Conservation (phyloP, 257 asterid species). For the Eucommia ulmoides region DNA sequence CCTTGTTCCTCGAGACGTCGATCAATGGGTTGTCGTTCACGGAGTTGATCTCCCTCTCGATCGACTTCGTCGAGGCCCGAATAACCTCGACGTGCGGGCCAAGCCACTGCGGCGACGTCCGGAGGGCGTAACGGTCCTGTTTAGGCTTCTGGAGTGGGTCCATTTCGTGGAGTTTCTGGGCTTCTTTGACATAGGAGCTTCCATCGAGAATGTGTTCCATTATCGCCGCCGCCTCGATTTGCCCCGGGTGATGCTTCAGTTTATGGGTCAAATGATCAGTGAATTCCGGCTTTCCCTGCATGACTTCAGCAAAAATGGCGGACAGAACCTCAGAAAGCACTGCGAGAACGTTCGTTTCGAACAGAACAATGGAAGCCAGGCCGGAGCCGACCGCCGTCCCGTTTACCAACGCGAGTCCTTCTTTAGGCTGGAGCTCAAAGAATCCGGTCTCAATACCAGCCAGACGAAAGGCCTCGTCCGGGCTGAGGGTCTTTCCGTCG, state of each 20-base stretch:
- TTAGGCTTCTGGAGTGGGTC: conserved; percentile 32
- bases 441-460: conserved; percentile 24
- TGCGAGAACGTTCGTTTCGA: conserved; percentile 22
- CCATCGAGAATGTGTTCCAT: conserved; percentile 33
- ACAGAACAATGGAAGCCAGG: conserved; percentile 24
- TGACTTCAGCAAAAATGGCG: conserved; percentile 27
- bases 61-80: conserved; percentile 25
- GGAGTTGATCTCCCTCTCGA: conserved; percentile 30
- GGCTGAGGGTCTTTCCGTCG: conserved; percentile 10
- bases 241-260: conserved; percentile 39
- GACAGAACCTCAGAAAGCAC: conserved; percentile 19
- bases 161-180: conserved; percentile 15
- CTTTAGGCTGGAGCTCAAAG: conserved; percentile 31
- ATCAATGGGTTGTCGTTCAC: conserved; percentile 26
- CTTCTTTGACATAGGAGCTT: conserved; percentile 18
- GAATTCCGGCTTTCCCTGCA: conserved; percentile 36
- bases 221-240: conserved; percentile 30
- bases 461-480: conserved; percentile 13
- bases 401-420: conserved; percentile 27
- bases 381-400: conserved; percentile 39
- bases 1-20: conserved; percentile 21
- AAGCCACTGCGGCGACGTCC: conserved; percentile 35
- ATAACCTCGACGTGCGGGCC: conserved; percentile 36
- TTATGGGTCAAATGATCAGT: conserved; percentile 29
- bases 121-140: conserved; percentile 32